A percentile compares a stretch with the other conserved stretches of the same genome.
These are phyloP conservation scores for Emericellopsis cladophorae DNA, from an alignment of 2,329 filamentous ascomycete genomes.

Conservation along the genomic window DNA sequence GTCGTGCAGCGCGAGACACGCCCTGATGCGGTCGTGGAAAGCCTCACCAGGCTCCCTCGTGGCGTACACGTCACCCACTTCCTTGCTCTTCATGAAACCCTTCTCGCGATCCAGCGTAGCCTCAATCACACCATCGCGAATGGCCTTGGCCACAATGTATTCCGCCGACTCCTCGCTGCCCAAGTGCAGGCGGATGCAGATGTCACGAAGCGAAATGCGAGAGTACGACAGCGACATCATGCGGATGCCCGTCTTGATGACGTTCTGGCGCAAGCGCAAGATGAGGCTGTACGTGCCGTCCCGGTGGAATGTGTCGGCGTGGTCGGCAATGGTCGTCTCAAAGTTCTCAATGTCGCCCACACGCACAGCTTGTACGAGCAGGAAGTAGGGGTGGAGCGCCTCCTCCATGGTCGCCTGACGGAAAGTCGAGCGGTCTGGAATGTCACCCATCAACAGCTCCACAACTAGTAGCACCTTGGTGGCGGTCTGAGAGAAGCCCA, in stretches of 20 bases:
- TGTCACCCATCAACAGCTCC: slow-evolving; percentile 95
- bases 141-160: slow-evolving; percentile 98
- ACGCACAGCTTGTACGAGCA: slow-evolving; percentile 87
- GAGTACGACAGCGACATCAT: slow-evolving; percentile 99
- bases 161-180: slow-evolving; percentile 96
- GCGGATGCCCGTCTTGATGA: slow-evolving; percentile 97
- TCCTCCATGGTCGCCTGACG: slow-evolving; percentile 78
- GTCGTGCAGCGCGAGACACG: slow-evolving; percentile 84
- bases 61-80: slow-evolving; percentile 89
- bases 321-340: slow-evolving; percentile 68
- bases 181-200: slow-evolving; percentile 87
- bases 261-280: slow-evolving; percentile 88
- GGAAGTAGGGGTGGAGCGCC: slow-evolving; percentile 82
- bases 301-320: slow-evolving; percentile 75
- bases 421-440: slow-evolving; percentile 90
- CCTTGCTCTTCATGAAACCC: slow-evolving; percentile 98
- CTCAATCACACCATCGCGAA: slow-evolving; percentile 94
- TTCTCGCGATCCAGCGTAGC: slow-evolving; percentile 86
- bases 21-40: slow-evolving; percentile 92
- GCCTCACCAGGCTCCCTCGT: slow-evolving; percentile 92
- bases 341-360: slow-evolving; percentile 95
- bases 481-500: slow-evolving; percentile 90
- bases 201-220: slow-evolving; percentile 90
- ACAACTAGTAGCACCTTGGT: slow-evolving; percentile 95
- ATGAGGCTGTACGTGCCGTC: slow-evolving; percentile 95